These are phyloP conservation scores for Blastocladiella emersonii DNA, from an alignment of 371 early-diverging fungal genomes.

Conservation along the genomic window DNA sequence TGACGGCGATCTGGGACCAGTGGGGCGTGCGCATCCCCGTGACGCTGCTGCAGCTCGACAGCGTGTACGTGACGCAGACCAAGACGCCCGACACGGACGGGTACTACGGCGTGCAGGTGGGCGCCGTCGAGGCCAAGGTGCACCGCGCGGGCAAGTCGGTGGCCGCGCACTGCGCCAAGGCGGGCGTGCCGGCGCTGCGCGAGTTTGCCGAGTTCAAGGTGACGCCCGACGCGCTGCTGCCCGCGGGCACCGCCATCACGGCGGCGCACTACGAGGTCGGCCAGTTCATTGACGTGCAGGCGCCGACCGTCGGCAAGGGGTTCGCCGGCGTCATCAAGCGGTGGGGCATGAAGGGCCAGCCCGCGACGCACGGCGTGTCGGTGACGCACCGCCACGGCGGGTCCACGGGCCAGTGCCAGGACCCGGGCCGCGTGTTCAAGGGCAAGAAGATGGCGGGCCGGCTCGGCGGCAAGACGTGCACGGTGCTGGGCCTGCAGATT, in stretches of 20 bases:
- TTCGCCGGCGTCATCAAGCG: slow-evolving; percentile 96
- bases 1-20: slow-evolving; percentile 88
- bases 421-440: slow-evolving; percentile 83
- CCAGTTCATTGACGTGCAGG: slow-evolving; percentile 83
- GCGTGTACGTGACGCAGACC: slow-evolving; percentile 54
- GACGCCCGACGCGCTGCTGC: slow-evolving; percentile 68
- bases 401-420: slow-evolving; percentile 83
- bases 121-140: slow-evolving; percentile 47
- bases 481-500: slow-evolving; percentile 67
- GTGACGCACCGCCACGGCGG: slow-evolving; percentile 79
- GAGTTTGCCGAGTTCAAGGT: slow-evolving; percentile 71
- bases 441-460: slow-evolving; percentile 97
- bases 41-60: slow-evolving; percentile 71
- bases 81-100: slow-evolving; percentile 45
- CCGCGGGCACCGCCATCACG: slow-evolving; percentile 50
- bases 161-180: slow-evolving; percentile 56
- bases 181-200: slow-evolving; percentile 58
- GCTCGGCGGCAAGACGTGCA: slow-evolving; percentile 74
- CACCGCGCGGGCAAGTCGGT: slow-evolving; percentile 51
- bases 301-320: slow-evolving; percentile 82
- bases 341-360: slow-evolving; percentile 82
- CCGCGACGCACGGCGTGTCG: slow-evolving; percentile 89
- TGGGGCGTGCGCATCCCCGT: slow-evolving; percentile 80
- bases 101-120: slow-evolving; percentile 61
- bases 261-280: slow-evolving; percentile 88